Conservation (phyloP, 345 rosid species). For the Populus euphratica region DNA sequence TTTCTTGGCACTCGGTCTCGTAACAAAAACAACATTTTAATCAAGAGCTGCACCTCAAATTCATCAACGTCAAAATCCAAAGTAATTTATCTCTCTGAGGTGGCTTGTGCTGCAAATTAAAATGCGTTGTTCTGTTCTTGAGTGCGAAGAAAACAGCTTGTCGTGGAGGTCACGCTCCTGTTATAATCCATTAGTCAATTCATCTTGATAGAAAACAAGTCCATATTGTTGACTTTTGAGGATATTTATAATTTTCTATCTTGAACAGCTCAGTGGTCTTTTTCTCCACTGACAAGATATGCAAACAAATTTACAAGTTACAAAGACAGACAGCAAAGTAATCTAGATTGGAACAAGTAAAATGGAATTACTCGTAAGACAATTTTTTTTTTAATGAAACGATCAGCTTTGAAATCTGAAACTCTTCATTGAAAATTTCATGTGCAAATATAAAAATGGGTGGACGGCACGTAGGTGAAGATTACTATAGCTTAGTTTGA, state of each 20-base stretch:
- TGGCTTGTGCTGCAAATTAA: neutral
- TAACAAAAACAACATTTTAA: too few species aligned
- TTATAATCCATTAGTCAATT: neutral
- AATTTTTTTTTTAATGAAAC: neutral
- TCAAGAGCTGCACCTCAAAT: too few species aligned
- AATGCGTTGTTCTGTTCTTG: neutral
- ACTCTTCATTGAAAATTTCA: neutral
- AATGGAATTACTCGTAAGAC: neutral
- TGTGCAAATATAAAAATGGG: neutral
- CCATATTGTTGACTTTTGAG: neutral
- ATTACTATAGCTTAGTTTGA: too few species aligned
- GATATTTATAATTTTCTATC: too few species aligned
- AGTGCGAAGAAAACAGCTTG: too few species aligned
- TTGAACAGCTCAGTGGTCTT: too few species aligned
- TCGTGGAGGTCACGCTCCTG: neutral
- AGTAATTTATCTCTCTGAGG: neutral
- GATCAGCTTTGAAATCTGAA: neutral
- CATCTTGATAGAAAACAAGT: too few species aligned
- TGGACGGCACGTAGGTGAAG: too few species aligned
- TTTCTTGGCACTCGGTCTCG: too few species aligned
- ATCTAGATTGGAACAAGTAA: too few species aligned
- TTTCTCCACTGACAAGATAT: too few species aligned
- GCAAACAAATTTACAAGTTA: too few species aligned
- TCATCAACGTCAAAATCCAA: neutral
- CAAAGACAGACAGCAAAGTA: neutral